Conservation (phyloP, 2,329 filamentous ascomycete genomes). For the Alternaria gaisen region DNA sequence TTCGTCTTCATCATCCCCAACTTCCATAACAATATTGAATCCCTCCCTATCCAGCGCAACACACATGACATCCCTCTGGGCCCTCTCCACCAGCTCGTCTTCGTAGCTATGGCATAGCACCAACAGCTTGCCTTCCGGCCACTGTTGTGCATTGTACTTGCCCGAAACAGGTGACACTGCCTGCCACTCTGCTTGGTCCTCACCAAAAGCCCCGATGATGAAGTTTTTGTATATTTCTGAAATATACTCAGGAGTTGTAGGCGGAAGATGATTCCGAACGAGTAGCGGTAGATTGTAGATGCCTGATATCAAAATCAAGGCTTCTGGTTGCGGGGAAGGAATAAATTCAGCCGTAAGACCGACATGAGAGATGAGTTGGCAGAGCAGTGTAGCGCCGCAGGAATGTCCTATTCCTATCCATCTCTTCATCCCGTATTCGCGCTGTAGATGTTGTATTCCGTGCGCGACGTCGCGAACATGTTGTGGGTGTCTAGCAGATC, state of each 20-base stretch:
- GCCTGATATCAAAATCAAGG: constrained; percentile 69
- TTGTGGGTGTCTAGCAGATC: constrained; percentile 65
- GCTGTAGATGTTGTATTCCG: constrained; percentile 62
- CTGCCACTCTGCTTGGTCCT: constrained; percentile 30
- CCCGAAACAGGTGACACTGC: constrained; percentile 62
- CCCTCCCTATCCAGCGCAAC: constrained; percentile 57
- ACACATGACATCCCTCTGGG: constrained; percentile 68
- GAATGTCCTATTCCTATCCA: constrained; percentile 71
- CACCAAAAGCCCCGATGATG: constrained; percentile 68
- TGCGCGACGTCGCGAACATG: constrained; percentile 67
- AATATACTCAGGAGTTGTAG: constrained; percentile 27
- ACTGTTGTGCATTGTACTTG: constrained; percentile 54
- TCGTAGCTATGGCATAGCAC: constrained; percentile 58
- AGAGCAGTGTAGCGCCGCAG: constrained; percentile 69
- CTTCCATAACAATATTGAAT: constrained; percentile 44
- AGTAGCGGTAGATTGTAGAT: constrained; percentile 72
- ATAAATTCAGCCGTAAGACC: constrained; percentile 11
- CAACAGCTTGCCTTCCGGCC: constrained; percentile 50
- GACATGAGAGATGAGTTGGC: constrained; percentile 59
- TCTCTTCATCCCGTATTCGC: constrained; percentile 54
- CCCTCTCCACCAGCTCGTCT: constrained; percentile 61
- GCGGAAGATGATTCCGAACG: constrained; percentile 54
- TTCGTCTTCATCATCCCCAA: constrained; percentile 38
- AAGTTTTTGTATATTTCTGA: constrained; percentile 67
- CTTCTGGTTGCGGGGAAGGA: constrained; percentile 35